Percentiles rank a stretch among this genome's conserved stretches.
These are phyloP conservation scores for Fusarium mundagurra DNA, from an alignment of 2,329 filamentous ascomycete species.

Conservation along the genomic window DNA sequence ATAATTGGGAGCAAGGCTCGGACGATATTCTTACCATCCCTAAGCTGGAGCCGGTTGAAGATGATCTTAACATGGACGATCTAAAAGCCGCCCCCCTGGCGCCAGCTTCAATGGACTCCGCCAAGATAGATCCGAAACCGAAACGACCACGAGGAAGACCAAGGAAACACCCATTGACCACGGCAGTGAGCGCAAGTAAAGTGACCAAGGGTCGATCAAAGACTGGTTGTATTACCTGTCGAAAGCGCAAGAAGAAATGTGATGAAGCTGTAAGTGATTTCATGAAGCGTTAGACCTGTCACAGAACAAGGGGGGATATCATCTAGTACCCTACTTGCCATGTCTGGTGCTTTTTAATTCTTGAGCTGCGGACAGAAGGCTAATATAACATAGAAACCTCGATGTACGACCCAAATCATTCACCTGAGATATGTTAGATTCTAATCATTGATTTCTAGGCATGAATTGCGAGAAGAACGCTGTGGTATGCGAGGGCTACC, in stretches of 20 bases:
- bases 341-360: neutral
- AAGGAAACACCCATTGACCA: conserved; percentile 78
- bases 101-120: conserved; percentile 32
- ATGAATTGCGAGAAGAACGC: conserved; percentile 94
- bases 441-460: conserved; percentile 58
- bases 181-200: conserved; percentile 69
- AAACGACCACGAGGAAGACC: conserved; percentile 82
- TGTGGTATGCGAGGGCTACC: conserved; percentile 90
- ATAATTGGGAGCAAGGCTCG: conserved; percentile 58
- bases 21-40: conserved; percentile 59
- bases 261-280: conserved; percentile 61
- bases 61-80: conserved; percentile 64
- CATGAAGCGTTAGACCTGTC: neutral
- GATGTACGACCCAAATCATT: conserved; percentile 56
- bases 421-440: neutral
- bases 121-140: conserved; percentile 50
- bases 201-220: conserved; percentile 80
- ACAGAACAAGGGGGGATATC: neutral
- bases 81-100: conserved; percentile 55
- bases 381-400: conserved; percentile 37
- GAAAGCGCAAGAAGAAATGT: conserved; percentile 77
- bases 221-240: conserved; percentile 74
- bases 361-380: neutral
- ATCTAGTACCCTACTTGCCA: neutral
- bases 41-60: conserved; percentile 67